Evolutionary conservation across 73 alveolate species (phyloP).

Genomic region (Paramecium sonneborni): DNA sequence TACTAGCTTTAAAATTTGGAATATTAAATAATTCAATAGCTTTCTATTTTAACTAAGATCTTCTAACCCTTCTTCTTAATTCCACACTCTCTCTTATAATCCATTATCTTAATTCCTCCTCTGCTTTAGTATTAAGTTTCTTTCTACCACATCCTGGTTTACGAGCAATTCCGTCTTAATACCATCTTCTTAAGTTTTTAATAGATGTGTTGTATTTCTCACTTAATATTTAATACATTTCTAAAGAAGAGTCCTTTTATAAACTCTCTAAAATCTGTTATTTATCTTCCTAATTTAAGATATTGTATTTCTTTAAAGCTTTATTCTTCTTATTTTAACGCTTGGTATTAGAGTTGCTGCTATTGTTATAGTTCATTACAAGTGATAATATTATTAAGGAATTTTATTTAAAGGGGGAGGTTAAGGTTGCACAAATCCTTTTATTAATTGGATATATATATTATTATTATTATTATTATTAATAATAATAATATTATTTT

Average conservation of each 20-base stretch:
- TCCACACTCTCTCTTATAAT: not conserved
- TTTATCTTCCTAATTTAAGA: not conserved
- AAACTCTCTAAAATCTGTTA: not conserved
- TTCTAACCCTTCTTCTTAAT: not conserved
- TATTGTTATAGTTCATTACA: slow-evolving; percentile 1
- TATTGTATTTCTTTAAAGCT: not conserved
- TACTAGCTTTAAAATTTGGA: slow-evolving; percentile 13
- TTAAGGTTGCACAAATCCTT: not conserved
- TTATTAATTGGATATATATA: not conserved
- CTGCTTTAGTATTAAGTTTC: slow-evolving; percentile 19
- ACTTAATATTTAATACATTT: not conserved
- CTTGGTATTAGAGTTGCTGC: slow-evolving; percentile 7
- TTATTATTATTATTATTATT: too few species aligned
- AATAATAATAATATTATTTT: too few species aligned
- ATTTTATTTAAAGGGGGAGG: not conserved
- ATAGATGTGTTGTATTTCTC: slow-evolving; percentile 10
- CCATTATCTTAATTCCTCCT: slow-evolving; percentile 10
- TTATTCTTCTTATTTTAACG: not conserved
- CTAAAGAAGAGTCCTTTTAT: not conserved
- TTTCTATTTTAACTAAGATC: not conserved
- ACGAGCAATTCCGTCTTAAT: not conserved
- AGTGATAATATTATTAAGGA: slow-evolving; percentile 5
- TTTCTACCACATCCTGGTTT: slow-evolving; percentile 56
- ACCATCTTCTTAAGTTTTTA: slow-evolving; percentile 49
- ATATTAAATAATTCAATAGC: slow-evolving; percentile 11